A percentile compares a stretch with the other conserved stretches of the same genome.
These are phyloP conservation scores for Fusarium fujikuroi DNA, from an alignment of 2,329 filamentous ascomycete species.

Conservation along the genomic window DNA sequence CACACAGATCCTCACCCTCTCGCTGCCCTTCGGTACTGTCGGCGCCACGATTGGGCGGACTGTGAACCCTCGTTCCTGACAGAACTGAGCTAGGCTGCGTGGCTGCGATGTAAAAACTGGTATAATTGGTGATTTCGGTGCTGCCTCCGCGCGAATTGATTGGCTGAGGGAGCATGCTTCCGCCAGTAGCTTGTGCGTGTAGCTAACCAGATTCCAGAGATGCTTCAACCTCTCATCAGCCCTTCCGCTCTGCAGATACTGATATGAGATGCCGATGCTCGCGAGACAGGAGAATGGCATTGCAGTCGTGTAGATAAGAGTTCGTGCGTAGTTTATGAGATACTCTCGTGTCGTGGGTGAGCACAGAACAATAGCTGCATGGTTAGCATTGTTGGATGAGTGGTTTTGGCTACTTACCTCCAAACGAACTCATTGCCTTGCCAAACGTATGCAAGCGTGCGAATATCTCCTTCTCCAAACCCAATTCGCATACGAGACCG, in stretches of 20 bases:
- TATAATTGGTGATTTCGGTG: slow-evolving; percentile 71
- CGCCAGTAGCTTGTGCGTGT: slow-evolving; percentile 59
- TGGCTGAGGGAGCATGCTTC: slow-evolving; percentile 45
- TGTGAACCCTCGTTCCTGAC: slow-evolving; percentile 68
- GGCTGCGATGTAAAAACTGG: slow-evolving; percentile 68
- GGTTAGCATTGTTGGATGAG: not conserved
- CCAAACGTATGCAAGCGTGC: slow-evolving; percentile 73
- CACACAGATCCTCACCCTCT: slow-evolving; percentile 73
- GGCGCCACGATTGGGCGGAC: slow-evolving; percentile 75
- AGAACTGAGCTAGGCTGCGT: slow-evolving; percentile 66
- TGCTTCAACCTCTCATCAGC: slow-evolving; percentile 53
- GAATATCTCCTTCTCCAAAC: slow-evolving; percentile 65
- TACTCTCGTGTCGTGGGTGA: slow-evolving; percentile 69
- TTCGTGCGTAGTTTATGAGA: slow-evolving; percentile 80
- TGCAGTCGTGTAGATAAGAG: slow-evolving; percentile 78
- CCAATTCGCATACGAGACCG: slow-evolving; percentile 67
- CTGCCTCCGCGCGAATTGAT: slow-evolving; percentile 47
- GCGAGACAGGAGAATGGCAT: slow-evolving; percentile 70
- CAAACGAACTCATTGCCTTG: slow-evolving; percentile 74
- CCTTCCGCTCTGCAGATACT: slow-evolving; percentile 62
- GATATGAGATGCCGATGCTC: slow-evolving; percentile 67
- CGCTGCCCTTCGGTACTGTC: slow-evolving; percentile 71
- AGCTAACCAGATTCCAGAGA: slow-evolving; percentile 47
- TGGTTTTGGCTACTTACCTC: slow-evolving; percentile 63
- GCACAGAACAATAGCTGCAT: slow-evolving; percentile 67